Percentiles rank a stretch among this genome's conserved stretches.
These are phyloP conservation scores for Fusarium palustre DNA, from an alignment of 2,329 filamentous ascomycete genomes.

Conservation along the genomic window DNA sequence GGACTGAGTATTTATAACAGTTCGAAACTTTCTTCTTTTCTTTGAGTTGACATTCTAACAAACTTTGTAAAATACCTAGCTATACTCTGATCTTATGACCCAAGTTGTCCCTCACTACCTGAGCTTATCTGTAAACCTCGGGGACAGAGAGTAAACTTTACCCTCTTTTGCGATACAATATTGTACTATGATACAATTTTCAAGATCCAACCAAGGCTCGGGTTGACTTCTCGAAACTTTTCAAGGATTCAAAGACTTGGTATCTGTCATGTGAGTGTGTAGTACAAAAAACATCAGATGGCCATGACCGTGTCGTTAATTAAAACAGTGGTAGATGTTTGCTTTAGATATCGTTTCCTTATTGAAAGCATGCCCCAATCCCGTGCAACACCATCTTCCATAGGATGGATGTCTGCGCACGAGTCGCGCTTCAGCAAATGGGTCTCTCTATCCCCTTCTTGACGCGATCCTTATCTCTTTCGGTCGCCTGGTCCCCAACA, in stretches of 20 bases:
- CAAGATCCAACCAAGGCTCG: too few species aligned
- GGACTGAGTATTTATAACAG: background rate
- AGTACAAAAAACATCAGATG: background rate
- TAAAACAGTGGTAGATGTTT: slow-evolving; percentile 46
- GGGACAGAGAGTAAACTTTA: background rate
- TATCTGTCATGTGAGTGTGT: background rate
- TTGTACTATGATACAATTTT: background rate
- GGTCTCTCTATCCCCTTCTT: slow-evolving; percentile 11
- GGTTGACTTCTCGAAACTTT: background rate
- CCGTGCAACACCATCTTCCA: slow-evolving; percentile 42
- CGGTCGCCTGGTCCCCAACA: slow-evolving; percentile 39
- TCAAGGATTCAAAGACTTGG: background rate
- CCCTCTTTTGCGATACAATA: background rate
- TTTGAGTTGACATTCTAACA: background rate
- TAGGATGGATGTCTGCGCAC: slow-evolving; percentile 23
- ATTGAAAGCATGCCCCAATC: slow-evolving; percentile 32
- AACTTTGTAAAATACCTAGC: background rate
- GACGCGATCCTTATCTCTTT: slow-evolving; percentile 41
- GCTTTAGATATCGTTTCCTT: slow-evolving; percentile 35
- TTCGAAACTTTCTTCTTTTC: background rate
- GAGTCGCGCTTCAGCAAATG: slow-evolving; percentile 38
- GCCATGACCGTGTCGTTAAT: slow-evolving; percentile 38
- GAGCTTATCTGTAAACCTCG: background rate
- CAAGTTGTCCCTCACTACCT: background rate
- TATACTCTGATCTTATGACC: background rate